phyloP scores from a whole-genome alignment of 2,329 filamentous ascomycete genomes.

The Davidsoniella neocaledoniae region DNA sequence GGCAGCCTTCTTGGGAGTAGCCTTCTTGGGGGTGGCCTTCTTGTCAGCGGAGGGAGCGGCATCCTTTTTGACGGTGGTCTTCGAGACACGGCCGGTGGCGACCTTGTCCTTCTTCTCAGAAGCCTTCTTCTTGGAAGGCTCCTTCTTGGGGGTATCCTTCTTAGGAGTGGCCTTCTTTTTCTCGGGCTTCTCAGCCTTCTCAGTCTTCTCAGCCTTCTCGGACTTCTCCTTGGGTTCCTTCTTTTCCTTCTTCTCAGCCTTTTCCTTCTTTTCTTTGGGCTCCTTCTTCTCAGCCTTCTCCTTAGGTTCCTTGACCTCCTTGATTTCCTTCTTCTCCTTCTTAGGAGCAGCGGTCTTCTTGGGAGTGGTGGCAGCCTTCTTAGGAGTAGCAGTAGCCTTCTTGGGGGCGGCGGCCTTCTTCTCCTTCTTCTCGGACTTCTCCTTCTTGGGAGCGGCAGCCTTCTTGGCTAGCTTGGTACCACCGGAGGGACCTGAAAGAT shows the following conservation, averaged over 20 bases:
- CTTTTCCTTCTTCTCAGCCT: slow-evolving; percentile 32
- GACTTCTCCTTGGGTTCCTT: slow-evolving; percentile 19
- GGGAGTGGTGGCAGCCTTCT: slow-evolving; percentile 15
- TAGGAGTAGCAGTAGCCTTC: slow-evolving; percentile 10
- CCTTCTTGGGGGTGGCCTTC: slow-evolving; percentile 15
- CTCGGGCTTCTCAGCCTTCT: slow-evolving; percentile 28
- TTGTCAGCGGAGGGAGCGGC: slow-evolving; percentile 16
- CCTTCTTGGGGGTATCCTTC: slow-evolving; percentile 16
- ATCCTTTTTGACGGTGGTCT: slow-evolving; percentile 18
- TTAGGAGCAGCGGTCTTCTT: slow-evolving; percentile 28
- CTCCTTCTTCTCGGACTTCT: slow-evolving; percentile 17
- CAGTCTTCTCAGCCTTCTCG: slow-evolving; percentile 24
- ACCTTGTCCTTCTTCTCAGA: slow-evolving; percentile 20
- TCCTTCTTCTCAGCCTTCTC: slow-evolving; percentile 44
- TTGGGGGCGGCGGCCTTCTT: slow-evolving; percentile 16
- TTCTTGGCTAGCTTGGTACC: slow-evolving; percentile 89
- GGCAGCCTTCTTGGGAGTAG: slow-evolving; percentile 28
- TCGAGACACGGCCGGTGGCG: slow-evolving; percentile 17
- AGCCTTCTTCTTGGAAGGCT: slow-evolving; percentile 13
- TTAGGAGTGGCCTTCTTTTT: slow-evolving; percentile 41
- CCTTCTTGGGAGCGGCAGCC: slow-evolving; percentile 21
- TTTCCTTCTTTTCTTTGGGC: slow-evolving; percentile 22
- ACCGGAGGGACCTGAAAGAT: slow-evolving; percentile 52
- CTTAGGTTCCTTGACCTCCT: slow-evolving; percentile 39
- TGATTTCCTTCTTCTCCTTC: slow-evolving; percentile 20